A percentile compares a stretch with the other conserved stretches of the same genome.
phyloP scores from a whole-genome alignment of 1,284 basidiomycete species.

The Pterulicium gracile region DNA sequence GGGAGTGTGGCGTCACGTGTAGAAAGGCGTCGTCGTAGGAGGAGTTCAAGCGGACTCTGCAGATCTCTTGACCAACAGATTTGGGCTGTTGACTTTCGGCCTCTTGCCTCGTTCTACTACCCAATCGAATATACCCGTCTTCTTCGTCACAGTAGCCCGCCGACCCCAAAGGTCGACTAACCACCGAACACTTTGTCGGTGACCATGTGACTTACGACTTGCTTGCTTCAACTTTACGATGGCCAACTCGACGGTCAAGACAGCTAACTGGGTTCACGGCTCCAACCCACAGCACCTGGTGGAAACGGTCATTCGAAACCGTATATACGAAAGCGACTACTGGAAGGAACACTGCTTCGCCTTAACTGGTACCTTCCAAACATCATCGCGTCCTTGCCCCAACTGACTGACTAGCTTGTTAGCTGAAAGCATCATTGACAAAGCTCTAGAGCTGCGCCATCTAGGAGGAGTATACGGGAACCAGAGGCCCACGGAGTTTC shows the following conservation, averaged over 20 bases:
- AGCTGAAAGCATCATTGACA: constrained; percentile 92
- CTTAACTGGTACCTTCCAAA: constrained; percentile 52
- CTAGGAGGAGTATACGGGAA: constrained; percentile 94
- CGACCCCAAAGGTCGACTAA: no score
- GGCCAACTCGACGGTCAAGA: constrained; percentile 86
- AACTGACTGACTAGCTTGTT: background rate
- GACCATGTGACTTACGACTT: no score
- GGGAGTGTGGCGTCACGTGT: no score
- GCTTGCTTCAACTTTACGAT: no score
- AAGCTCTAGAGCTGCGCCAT: constrained; percentile 71
- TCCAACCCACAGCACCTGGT: constrained; percentile 92
- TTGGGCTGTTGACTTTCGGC: no score
- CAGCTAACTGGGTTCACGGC: constrained; percentile 82
- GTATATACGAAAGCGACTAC: constrained; percentile 91
- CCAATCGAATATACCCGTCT: no score
- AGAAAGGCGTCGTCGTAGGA: no score
- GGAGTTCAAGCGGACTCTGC: no score
- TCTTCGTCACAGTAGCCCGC: no score
- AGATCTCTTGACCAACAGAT: no score
- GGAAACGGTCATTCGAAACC: constrained; percentile 91
- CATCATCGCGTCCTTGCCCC: constrained; percentile 2
- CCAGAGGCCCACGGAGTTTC: constrained; percentile 84
- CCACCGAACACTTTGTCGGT: no score
- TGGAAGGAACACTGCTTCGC: constrained; percentile 99
- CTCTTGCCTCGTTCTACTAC: no score